Evolutionary conservation across 805 yeast genomes (phyloP).

Genomic region (Cyberlindnera samutprakarnensis): DNA sequence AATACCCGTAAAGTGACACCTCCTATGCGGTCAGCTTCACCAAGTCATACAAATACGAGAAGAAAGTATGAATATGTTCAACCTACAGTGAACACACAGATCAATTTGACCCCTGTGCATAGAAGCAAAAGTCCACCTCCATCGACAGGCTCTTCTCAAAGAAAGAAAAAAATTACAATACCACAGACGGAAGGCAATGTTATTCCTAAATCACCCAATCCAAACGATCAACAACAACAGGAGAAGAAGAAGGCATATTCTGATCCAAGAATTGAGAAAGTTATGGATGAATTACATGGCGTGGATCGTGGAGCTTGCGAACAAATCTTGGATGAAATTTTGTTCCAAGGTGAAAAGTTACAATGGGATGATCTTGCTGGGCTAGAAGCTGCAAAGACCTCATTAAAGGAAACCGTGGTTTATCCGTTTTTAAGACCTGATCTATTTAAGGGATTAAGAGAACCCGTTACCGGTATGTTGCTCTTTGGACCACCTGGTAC

Average conservation of each 20-base stretch:
- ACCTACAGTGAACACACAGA: constrained; percentile 21
- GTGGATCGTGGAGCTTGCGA: constrained; percentile 74
- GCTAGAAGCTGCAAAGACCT: constrained; percentile 75
- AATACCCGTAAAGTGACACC: constrained; percentile 10
- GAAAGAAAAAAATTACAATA: constrained; percentile 5
- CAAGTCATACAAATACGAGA: constrained; percentile 3
- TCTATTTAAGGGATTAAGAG: constrained; percentile 80
- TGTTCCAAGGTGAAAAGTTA: constrained; percentile 84
- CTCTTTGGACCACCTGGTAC: constrained; percentile 99
- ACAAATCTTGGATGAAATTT: constrained; percentile 82
- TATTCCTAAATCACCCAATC: too few species aligned
- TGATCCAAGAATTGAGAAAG: constrained; percentile 20
- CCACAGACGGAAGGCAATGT: too few species aligned
- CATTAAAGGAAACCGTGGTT: constrained; percentile 90
- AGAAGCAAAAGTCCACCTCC: too few species aligned
- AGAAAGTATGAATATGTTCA: constrained; percentile 20
- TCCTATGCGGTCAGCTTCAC: constrained; percentile 10
- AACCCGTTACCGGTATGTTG: constrained; percentile 95
- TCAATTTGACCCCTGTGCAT: constrained; percentile 20
- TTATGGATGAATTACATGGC: constrained; percentile 40
- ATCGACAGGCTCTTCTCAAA: too few species aligned
- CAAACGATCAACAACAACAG: constrained; percentile 1
- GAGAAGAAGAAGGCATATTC: constrained; percentile 7
- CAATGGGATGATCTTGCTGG: constrained; percentile 97
- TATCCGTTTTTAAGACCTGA: constrained; percentile 95